phyloP scores from a whole-genome alignment of 169 alveolate species.

The Miamiensis avidus region DNA sequence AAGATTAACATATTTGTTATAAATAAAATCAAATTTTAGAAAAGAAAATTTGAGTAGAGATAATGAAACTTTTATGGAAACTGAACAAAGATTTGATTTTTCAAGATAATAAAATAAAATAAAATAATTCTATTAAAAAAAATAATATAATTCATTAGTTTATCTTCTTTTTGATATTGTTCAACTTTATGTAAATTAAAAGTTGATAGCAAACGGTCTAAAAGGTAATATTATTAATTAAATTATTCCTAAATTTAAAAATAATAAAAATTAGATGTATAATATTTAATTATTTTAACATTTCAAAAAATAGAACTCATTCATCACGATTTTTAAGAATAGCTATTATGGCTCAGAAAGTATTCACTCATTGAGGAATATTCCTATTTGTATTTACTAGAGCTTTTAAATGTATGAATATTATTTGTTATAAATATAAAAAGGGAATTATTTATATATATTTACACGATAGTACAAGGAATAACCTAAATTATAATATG shows the following conservation, averaged over 20 bases:
- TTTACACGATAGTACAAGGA: background rate
- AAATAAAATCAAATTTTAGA: background rate
- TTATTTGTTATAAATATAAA: too few relatives aligned
- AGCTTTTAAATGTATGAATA: background rate
- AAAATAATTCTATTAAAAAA: too few relatives aligned
- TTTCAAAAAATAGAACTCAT: background rate
- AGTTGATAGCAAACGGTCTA: background rate
- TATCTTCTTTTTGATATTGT: background rate
- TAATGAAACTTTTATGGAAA: background rate
- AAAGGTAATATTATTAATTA: too few relatives aligned
- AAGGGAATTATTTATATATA: too few relatives aligned
- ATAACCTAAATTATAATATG: background rate
- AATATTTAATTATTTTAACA: too few relatives aligned
- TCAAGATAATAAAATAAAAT: background rate
- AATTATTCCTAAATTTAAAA: too few relatives aligned
- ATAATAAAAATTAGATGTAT: too few relatives aligned
- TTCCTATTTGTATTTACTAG: background rate
- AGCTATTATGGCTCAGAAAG: background rate
- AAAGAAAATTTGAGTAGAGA: background rate
- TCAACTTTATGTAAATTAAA: background rate
- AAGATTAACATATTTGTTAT: background rate
- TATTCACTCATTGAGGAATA: background rate
- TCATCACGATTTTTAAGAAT: background rate
- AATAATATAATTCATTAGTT: too few relatives aligned
- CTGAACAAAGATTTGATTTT: background rate